Evolutionary conservation across 164 flowering plant genomes (phyloP).

Genomic region (Stephania yunnanensis): DNA sequence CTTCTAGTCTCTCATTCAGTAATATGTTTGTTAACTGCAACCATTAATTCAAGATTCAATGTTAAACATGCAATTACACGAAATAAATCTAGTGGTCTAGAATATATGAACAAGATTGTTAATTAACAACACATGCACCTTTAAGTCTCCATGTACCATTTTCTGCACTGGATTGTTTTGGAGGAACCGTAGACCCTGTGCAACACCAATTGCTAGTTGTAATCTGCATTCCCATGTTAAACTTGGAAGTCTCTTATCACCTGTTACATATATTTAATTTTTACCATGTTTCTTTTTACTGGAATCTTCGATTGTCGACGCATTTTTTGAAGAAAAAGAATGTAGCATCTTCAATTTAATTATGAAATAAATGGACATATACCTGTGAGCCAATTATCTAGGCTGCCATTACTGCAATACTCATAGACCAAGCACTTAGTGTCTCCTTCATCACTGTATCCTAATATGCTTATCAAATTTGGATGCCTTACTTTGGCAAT

Average conservation of each 20-base stretch:
- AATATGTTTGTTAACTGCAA: constrained; percentile 22
- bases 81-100: neutral
- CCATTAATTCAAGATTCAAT: neutral
- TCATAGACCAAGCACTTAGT: constrained; percentile 25
- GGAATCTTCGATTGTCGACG: neutral
- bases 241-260: constrained; percentile 4
- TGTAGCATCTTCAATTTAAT: neutral
- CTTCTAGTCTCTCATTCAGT: constrained; percentile 23
- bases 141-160: constrained; percentile 22
- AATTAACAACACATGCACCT: constrained; percentile 9
- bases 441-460: constrained; percentile 20
- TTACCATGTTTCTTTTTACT: neutral
- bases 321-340: too few species aligned
- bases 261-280: neutral
- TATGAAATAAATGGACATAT: neutral
- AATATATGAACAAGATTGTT: neutral
- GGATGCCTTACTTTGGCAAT: constrained; percentile 25
- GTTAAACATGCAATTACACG: too few species aligned
- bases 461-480: constrained; percentile 19
- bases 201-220: constrained; percentile 17
- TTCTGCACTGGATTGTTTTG: constrained; percentile 19
- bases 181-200: constrained; percentile 20
- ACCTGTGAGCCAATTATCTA: constrained; percentile 20
- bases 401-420: constrained; percentile 20
- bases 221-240: constrained; percentile 24